phyloP scores from a whole-genome alignment of 345 rosid genomes.

The Hevea brasiliensis region DNA sequence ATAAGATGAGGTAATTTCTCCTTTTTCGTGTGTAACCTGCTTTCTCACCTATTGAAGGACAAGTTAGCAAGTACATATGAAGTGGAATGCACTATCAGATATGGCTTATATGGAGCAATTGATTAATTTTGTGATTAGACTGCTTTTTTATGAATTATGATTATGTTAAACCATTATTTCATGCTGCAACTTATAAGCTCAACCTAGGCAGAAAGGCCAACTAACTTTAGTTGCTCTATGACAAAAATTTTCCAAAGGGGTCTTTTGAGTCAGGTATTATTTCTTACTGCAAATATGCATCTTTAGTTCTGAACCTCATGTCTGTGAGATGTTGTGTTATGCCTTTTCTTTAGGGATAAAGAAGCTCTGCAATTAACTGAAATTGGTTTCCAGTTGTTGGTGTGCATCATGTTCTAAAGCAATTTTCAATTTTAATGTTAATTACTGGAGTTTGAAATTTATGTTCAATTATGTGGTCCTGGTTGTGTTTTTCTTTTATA shows the following conservation, averaged over 20 bases:
- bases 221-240: conserved; percentile 85
- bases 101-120: no score
- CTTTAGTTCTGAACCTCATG: conserved; percentile 9
- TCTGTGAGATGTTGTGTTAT: conserved; percentile 16
- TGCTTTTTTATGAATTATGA: conserved; percentile 30
- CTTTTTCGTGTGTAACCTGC: no score
- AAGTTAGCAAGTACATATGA: no score
- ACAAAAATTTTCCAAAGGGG: conserved; percentile 89
- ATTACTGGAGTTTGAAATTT: conserved; percentile 18
- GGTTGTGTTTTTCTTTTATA: no score
- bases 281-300: conserved; percentile 11
- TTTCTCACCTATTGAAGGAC: no score
- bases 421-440: conserved; percentile 21
- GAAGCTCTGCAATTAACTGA: conserved; percentile 81
- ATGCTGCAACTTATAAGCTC: conserved; percentile 88
- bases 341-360: conserved; percentile 59
- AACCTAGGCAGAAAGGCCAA: conserved; percentile 60
- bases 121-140: conserved; percentile 14
- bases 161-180: conserved; percentile 65
- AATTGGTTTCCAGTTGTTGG: conserved; percentile 98
- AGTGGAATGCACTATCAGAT: no score
- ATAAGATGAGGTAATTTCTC: no score
- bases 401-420: conserved; percentile 37
- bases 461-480: no score
- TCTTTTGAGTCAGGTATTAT: conserved; percentile 68